These are phyloP conservation scores for Moricandia arvensis DNA, from an alignment of 345 rosid genomes.

Conservation along the genomic window DNA sequence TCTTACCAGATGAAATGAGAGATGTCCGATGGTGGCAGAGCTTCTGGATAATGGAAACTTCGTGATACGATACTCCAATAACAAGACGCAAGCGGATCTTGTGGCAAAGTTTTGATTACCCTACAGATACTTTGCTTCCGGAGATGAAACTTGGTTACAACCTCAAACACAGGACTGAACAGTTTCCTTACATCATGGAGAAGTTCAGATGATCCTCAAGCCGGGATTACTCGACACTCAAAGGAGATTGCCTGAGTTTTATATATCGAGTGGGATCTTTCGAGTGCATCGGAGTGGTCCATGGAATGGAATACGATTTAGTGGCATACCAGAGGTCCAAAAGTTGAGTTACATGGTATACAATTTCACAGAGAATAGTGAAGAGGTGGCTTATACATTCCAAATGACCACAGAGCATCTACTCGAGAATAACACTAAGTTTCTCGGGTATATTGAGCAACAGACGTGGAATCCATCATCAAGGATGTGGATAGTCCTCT, in stretches of 20 bases:
- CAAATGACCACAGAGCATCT: conserved; percentile 17
- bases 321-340: conserved; percentile 62
- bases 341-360: conserved; percentile 35
- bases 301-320: conserved; percentile 56
- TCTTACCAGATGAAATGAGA: not conserved
- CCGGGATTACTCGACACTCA: conserved; percentile 41
- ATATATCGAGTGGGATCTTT: conserved; percentile 16
- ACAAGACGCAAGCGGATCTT: not conserved
- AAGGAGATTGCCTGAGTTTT: conserved; percentile 51
- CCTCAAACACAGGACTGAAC: conserved; percentile 36
- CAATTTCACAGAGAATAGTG: conserved; percentile 29
- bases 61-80: not conserved
- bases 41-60: not conserved
- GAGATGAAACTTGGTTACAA: conserved; percentile 36
- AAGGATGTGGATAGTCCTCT: conserved; percentile 47
- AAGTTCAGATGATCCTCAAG: conserved; percentile 44
- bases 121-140: not conserved
- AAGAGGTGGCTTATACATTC: conserved; percentile 44
- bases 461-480: conserved; percentile 44
- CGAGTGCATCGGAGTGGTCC: conserved; percentile 48
- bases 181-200: conserved; percentile 57
- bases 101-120: not conserved
- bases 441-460: conserved; percentile 28
- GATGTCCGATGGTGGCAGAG: not conserved
- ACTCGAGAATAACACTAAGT: conserved; percentile 50